phyloP scores from a whole-genome alignment of 148 eudicot species.

The Cornus suecica region DNA sequence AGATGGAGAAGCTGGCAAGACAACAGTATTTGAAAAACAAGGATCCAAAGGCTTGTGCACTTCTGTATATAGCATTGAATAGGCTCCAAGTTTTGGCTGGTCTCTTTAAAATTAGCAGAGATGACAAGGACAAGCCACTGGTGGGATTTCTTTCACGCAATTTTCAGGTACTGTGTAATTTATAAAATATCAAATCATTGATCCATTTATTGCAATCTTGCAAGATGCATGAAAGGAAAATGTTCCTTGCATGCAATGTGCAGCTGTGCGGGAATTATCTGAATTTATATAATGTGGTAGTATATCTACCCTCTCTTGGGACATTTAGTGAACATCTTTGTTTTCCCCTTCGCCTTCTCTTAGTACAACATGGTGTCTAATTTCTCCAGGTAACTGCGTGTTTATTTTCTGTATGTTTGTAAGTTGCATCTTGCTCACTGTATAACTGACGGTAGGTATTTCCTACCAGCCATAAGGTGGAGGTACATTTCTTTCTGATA shows the following conservation, averaged over 20 bases:
- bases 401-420: background rate
- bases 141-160: slow-evolving; percentile 88
- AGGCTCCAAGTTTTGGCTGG: slow-evolving; percentile 94
- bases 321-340: background rate
- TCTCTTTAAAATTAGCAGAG: slow-evolving; percentile 90
- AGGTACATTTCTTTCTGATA: background rate
- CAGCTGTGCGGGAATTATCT: background rate
- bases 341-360: background rate
- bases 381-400: background rate
- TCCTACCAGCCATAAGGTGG: background rate
- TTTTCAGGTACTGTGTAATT: slow-evolving; percentile 61
- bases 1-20: slow-evolving; percentile 99
- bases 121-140: slow-evolving; percentile 94
- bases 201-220: background rate
- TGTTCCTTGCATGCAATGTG: background rate
- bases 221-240: background rate
- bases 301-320: slow-evolving; percentile 2
- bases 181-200: background rate
- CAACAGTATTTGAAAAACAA: slow-evolving; percentile 71
- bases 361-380: background rate
- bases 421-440: background rate
- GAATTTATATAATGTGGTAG: background rate
- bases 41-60: slow-evolving; percentile 94
- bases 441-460: background rate
- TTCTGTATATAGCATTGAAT: slow-evolving; percentile 84